These are phyloP conservation scores for Salvia rosmarinus DNA, from an alignment of 257 asterid species.

Conservation along the genomic window DNA sequence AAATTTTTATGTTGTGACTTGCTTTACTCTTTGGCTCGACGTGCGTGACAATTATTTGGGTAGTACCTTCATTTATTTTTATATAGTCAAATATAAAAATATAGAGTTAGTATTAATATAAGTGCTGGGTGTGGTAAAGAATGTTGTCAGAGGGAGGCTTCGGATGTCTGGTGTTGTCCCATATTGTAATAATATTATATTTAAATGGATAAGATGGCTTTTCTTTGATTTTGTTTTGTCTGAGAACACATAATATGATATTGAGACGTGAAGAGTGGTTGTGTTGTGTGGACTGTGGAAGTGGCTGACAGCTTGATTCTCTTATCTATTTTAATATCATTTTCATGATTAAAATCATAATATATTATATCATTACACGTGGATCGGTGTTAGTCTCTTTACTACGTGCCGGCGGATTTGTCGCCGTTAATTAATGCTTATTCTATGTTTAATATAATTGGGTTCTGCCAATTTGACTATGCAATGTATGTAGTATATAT, in stretches of 20 bases:
- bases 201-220: constrained; percentile 23
- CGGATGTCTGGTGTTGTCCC: constrained; percentile 21
- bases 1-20: not conserved
- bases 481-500: not conserved
- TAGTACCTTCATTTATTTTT: no score
- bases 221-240: not conserved
- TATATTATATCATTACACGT: not conserved
- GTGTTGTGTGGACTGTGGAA: constrained; percentile 6
- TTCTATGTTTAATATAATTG: not conserved
- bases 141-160: constrained; percentile 32
- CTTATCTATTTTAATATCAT: not conserved
- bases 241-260: not conserved
- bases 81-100: no score
- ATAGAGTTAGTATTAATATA: no score
- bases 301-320: constrained; percentile 34
- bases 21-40: no score
- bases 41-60: no score
- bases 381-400: constrained; percentile 7
- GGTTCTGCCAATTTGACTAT: not conserved
- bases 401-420: constrained; percentile 25
- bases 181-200: not conserved
- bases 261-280: constrained; percentile 9
- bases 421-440: constrained; percentile 41
- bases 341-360: not conserved
- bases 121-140: constrained; percentile 15